These are phyloP conservation scores for Suillus occidentalis DNA, from an alignment of 768 basidiomycete genomes.

Conservation along the genomic window DNA sequence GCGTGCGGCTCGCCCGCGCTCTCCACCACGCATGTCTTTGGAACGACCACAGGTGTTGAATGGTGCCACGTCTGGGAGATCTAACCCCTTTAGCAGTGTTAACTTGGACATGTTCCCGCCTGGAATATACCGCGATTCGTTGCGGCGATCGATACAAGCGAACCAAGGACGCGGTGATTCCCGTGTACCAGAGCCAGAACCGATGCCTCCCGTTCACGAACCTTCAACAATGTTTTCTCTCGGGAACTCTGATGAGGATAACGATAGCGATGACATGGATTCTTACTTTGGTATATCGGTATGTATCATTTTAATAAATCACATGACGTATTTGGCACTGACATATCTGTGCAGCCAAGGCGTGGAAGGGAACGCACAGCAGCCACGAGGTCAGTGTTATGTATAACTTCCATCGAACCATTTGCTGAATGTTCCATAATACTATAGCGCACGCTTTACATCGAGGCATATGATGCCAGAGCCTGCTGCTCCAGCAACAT, in stretches of 20 bases:
- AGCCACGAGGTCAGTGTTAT: slow-evolving; percentile 1
- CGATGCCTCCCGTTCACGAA: not conserved
- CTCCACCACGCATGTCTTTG: not conserved
- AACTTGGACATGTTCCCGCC: slow-evolving; percentile 33
- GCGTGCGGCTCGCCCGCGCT: not conserved
- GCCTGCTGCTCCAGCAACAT: not conserved
- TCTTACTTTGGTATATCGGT: slow-evolving; percentile 1
- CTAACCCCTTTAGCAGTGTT: slow-evolving; percentile 31
- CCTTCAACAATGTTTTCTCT: not conserved
- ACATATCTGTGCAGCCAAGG: slow-evolving; percentile 2
- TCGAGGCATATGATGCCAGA: slow-evolving; percentile 5
- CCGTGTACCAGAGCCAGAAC: not conserved
- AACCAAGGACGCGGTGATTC: slow-evolving; percentile 15
- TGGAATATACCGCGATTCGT: slow-evolving; percentile 33
- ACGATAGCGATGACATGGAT: slow-evolving; percentile 4
- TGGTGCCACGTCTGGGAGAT: slow-evolving; percentile 9
- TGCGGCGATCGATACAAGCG: slow-evolving; percentile 19
- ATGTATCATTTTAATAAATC: not conserved
- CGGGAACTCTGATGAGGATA: slow-evolving; percentile 6
- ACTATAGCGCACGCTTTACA: not conserved
- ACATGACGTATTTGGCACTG: not conserved
- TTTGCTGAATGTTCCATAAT: not conserved
- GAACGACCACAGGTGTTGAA: not conserved
- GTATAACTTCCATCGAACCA: not conserved
- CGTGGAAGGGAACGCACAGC: slow-evolving; percentile 6